phyloP scores from a whole-genome alignment of 2,329 filamentous ascomycete species.

The Diaporthe sp. region DNA sequence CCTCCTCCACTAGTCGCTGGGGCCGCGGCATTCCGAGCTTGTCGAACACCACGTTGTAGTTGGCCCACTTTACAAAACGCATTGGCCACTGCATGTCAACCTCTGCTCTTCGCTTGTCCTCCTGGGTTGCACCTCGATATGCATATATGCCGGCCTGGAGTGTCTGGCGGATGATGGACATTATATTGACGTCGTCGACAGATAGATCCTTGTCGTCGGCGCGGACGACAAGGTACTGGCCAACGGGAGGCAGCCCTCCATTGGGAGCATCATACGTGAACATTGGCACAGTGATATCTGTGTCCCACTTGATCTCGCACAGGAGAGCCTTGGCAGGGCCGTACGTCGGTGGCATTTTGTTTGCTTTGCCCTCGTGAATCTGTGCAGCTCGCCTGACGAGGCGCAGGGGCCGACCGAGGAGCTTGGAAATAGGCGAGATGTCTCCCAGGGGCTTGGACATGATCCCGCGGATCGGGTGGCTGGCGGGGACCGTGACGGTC shows the following conservation, averaged over 20 bases:
- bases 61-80: not conserved
- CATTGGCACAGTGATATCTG: not conserved
- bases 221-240: not conserved
- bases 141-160: not conserved
- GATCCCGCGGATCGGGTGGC: not conserved
- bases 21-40: not conserved
- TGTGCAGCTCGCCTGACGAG: not conserved
- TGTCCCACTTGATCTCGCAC: not conserved
- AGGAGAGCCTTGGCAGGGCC: not conserved
- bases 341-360: not conserved
- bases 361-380: rapidly evolving
- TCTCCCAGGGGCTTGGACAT: rapidly evolving
- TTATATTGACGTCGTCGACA: not conserved
- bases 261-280: not conserved
- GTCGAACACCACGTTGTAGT: not conserved
- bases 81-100: not conserved
- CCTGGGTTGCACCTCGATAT: too few species aligned
- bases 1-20: not conserved
- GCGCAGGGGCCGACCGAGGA: not conserved
- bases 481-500: not conserved
- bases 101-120: rapidly evolving
- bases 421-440: not conserved
- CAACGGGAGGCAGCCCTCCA: not conserved
- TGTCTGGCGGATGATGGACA: not conserved
- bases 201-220: not conserved